Conservation (phyloP, 129 eudicot species). For the Daucus carota region DNA sequence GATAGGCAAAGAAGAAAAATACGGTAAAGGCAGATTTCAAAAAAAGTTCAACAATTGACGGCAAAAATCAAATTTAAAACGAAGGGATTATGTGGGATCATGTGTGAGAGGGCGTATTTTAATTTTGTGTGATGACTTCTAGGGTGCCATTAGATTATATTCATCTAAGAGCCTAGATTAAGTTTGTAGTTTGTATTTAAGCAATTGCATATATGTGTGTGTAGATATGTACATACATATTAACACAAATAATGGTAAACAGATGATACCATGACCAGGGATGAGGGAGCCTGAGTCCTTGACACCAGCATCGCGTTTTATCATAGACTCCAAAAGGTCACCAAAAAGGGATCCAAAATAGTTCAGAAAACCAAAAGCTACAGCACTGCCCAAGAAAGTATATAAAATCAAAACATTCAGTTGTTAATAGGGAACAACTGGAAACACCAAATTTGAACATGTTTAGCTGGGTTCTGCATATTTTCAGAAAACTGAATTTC, state of each 20-base stretch:
- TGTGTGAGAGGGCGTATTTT: too few relatives aligned
- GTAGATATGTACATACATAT: too few relatives aligned
- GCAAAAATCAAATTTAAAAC: too few relatives aligned
- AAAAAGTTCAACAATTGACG: too few relatives aligned
- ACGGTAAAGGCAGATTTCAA: too few relatives aligned
- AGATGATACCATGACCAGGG: slow-evolving; percentile 87
- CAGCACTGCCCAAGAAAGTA: slow-evolving; percentile 46
- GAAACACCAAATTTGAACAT: not conserved
- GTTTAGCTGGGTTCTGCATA: not conserved
- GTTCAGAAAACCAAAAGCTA: slow-evolving; percentile 70
- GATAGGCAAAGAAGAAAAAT: too few relatives aligned
- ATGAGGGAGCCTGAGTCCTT: slow-evolving; percentile 99
- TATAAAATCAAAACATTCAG: not conserved
- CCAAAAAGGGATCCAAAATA: slow-evolving; percentile 95
- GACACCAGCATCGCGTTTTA: slow-evolving; percentile 98
- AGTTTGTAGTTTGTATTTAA: too few relatives aligned
- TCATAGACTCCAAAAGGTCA: slow-evolving; percentile 90
- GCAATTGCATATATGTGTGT: too few relatives aligned
- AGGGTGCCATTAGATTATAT: too few relatives aligned
- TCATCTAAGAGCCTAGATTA: too few relatives aligned
- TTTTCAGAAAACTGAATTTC: not conserved
- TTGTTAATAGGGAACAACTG: not conserved
- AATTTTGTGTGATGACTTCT: too few relatives aligned
- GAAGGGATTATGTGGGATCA: too few relatives aligned
- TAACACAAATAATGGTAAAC: not conserved